Conservation (phyloP, 225 moss, liverwort and hornwort species). For the Physcomitrium patens region DNA sequence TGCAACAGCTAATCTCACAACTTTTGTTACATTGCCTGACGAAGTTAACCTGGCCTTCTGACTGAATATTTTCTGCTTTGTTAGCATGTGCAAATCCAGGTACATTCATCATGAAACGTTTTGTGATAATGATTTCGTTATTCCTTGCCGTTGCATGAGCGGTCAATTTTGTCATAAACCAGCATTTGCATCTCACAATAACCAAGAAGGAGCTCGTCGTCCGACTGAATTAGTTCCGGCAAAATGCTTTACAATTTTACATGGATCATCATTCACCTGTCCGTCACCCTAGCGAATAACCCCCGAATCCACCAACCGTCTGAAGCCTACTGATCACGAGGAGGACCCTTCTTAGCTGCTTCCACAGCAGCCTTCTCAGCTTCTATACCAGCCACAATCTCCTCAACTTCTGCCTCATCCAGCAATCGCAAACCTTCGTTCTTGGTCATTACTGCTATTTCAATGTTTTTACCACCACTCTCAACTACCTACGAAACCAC, state of each 20-base stretch:
- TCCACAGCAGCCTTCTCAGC: constrained; percentile 79
- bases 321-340: constrained; percentile 42
- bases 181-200: not conserved
- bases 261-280: constrained; percentile 1
- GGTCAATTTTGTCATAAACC: not conserved
- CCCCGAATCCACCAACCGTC: not conserved
- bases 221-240: not conserved
- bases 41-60: not conserved
- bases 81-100: constrained; percentile 57
- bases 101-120: not conserved
- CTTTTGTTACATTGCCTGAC: not conserved
- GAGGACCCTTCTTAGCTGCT: constrained; percentile 74
- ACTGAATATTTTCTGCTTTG: constrained; percentile 30
- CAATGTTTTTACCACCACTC: constrained; percentile 79
- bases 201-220: constrained; percentile 5
- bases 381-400: constrained; percentile 71
- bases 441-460: constrained; percentile 71
- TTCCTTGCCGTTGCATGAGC: too few species aligned
- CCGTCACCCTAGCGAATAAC: not conserved
- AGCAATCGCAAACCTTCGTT: constrained; percentile 62
- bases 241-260: constrained; percentile 31
- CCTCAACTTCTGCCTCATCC: constrained; percentile 74
- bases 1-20: not conserved
- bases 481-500: constrained; percentile 63
- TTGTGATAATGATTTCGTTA: too few species aligned